Percentiles rank a stretch among this genome's conserved stretches.
Conservation (phyloP, 768 basidiomycete species). For the Lactarius indigo region DNA sequence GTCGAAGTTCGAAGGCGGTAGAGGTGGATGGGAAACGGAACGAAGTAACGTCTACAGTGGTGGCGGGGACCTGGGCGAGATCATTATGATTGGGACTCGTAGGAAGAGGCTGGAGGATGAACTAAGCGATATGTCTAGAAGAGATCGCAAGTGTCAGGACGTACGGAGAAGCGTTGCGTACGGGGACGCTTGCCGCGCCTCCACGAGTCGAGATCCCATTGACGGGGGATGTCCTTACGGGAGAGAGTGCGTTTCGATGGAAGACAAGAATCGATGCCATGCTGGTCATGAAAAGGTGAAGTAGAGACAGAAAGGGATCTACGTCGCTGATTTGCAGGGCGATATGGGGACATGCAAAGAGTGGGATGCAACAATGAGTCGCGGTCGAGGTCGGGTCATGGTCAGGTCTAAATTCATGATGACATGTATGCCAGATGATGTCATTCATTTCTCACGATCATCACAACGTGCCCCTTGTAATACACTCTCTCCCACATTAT, state of each 20-base stretch:
- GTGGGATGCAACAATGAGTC: neutral
- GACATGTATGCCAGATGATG: neutral
- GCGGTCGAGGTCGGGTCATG: neutral
- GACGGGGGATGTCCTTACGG: constrained; percentile 38
- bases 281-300: constrained; percentile 33
- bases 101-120: constrained; percentile 7
- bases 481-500: constrained; percentile 2
- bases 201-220: constrained; percentile 53
- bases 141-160: constrained; percentile 25
- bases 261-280: constrained; percentile 41
- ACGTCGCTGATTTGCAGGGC: constrained; percentile 38
- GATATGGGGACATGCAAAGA: constrained; percentile 22
- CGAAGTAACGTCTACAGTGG: constrained; percentile 5
- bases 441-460: constrained; percentile 15
- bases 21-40: constrained; percentile 31
- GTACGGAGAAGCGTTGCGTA: constrained; percentile 42
- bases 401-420: neutral
- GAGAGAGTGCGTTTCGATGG: constrained; percentile 48
- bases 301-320: constrained; percentile 52
- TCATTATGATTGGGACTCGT: neutral
- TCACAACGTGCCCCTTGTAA: constrained; percentile 12
- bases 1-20: constrained; percentile 33
- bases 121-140: constrained; percentile 5
- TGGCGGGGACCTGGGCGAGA: constrained; percentile 3
- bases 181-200: constrained; percentile 54